Conservation (phyloP, 352 stramenopile species). For the Pythium chondricola region DNA sequence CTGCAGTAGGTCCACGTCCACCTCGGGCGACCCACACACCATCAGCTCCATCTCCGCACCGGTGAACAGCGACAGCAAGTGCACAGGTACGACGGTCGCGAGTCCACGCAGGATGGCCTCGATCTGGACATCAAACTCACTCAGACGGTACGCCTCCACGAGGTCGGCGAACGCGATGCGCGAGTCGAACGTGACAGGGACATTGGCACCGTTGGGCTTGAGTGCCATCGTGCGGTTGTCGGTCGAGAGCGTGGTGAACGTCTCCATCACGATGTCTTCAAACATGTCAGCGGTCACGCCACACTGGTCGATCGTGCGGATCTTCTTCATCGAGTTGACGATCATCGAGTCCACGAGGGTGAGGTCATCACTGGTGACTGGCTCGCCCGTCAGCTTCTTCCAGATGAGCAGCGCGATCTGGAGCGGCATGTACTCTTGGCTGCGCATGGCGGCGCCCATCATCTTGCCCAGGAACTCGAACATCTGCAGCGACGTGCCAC, state of each 20-base stretch:
- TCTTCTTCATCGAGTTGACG: constrained; percentile 83
- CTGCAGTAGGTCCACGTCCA: constrained; percentile 79
- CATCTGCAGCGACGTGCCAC: constrained; percentile 58
- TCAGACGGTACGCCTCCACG: constrained; percentile 71
- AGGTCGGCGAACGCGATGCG: constrained; percentile 75
- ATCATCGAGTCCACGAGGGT: constrained; percentile 80
- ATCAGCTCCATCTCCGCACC: constrained; percentile 74
- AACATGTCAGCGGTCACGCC: constrained; percentile 86
- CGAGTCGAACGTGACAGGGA: constrained; percentile 77
- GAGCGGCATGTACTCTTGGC: constrained; percentile 85
- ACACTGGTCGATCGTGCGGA: constrained; percentile 70
- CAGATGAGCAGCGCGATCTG: constrained; percentile 85
- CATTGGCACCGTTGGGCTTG: constrained; percentile 43
- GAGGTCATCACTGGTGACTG: constrained; percentile 74
- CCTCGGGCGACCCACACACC: constrained; percentile 76
- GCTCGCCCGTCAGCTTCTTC: constrained; percentile 83
- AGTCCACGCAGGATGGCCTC: constrained; percentile 50
- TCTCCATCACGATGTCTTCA: constrained; percentile 88
- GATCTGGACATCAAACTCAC: constrained; percentile 65
- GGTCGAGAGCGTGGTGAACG: constrained; percentile 84
- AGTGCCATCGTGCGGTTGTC: constrained; percentile 80
- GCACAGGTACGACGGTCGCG: constrained; percentile 66
- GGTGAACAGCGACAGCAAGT: constrained; percentile 74
- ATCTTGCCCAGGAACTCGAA: constrained; percentile 92
- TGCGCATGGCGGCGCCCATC: constrained; percentile 83